These are phyloP conservation scores for Saccharomycopsis sp. DNA, from an alignment of 805 yeast species.

Conservation along the genomic window DNA sequence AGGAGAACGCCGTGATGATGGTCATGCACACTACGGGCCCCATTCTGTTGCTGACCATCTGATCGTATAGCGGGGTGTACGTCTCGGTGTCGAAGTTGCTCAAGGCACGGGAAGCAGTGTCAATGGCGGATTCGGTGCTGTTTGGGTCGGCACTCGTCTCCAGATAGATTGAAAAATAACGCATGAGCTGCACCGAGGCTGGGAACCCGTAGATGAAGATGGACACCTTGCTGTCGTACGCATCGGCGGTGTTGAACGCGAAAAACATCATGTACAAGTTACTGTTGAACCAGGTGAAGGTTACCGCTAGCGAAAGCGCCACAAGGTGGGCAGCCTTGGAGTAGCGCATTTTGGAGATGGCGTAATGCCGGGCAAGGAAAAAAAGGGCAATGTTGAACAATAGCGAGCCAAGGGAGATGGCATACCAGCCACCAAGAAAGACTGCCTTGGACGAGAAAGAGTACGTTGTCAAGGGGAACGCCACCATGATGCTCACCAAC, in stretches of 20 bases:
- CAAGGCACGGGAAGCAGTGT: too few species aligned
- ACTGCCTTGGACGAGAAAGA: not conserved
- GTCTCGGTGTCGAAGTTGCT: too few species aligned
- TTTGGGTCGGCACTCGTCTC: too few species aligned
- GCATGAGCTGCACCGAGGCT: too few species aligned
- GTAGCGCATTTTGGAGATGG: not conserved
- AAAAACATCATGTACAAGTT: conserved; percentile 2
- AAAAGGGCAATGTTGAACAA: not conserved
- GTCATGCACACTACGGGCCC: too few species aligned
- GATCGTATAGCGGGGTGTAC: too few species aligned
- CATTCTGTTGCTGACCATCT: too few species aligned
- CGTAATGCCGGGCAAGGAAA: not conserved
- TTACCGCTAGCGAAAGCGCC: not conserved
- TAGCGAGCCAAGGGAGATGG: not conserved
- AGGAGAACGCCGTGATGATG: too few species aligned
- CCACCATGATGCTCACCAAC: not conserved
- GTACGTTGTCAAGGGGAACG: not conserved
- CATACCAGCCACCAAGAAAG: not conserved
- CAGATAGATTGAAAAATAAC: too few species aligned
- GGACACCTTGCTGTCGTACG: too few species aligned
- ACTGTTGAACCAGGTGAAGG: conserved; percentile 1
- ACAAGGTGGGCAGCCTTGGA: conserved; percentile 1
- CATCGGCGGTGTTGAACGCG: conserved; percentile 1
- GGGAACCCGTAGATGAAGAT: too few species aligned
- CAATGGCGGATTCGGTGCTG: too few species aligned